These are phyloP conservation scores for Cydonia oblonga DNA, from an alignment of 331 rosid genomes.

Conservation along the genomic window DNA sequence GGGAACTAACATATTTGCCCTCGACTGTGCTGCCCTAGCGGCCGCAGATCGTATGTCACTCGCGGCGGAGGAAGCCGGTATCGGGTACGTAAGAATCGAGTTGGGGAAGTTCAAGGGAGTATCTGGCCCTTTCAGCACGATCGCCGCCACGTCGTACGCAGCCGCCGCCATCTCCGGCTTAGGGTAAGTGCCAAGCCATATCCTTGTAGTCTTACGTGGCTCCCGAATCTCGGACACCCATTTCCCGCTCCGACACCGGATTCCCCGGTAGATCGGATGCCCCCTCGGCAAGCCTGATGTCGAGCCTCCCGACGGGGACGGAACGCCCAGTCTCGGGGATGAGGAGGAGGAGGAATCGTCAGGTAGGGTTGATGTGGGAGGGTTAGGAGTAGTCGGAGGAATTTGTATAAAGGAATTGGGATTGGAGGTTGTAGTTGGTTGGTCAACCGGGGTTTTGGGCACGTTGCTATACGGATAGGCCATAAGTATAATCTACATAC, in stretches of 20 bases:
- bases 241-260: conserved; percentile 67
- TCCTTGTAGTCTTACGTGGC: conserved; percentile 80
- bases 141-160: conserved; percentile 87
- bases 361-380: background rate
- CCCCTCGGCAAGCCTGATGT: conserved; percentile 2
- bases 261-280: conserved; percentile 45
- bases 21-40: conserved; percentile 51
- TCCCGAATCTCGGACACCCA: conserved; percentile 96
- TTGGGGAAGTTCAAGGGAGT: conserved; percentile 63
- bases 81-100: conserved; percentile 33
- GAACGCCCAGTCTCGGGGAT: background rate
- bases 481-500: background rate
- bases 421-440: background rate
- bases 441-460: conserved; percentile 5
- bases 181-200: conserved; percentile 89
- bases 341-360: background rate
- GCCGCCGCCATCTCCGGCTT: conserved; percentile 90
- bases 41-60: conserved; percentile 70
- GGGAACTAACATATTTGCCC: background rate
- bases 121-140: conserved; percentile 68
- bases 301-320: conserved; percentile 11
- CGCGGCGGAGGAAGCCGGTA: conserved; percentile 56
- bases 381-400: background rate
- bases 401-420: background rate
- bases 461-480: conserved; percentile 16